Evolutionary conservation across 768 basidiomycete species (phyloP), one percentile per base, ranked within the genome.

Genomic region (Boletus vermiculosoides): DNA sequence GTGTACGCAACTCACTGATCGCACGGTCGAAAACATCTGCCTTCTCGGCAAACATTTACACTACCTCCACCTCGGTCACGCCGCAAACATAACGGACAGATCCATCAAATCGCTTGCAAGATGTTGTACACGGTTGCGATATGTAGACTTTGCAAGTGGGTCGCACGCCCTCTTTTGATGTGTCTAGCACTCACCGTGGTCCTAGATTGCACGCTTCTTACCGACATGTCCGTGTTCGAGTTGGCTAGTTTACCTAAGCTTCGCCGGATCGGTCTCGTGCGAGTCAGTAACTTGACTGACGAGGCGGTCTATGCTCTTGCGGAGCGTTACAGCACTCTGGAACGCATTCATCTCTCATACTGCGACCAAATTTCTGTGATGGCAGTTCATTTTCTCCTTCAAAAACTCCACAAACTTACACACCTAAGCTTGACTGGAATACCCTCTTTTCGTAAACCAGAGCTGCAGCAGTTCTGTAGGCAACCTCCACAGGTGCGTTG

Each of bases 351-450:
- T 73, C 78, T 99, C 48, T 97, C 94, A 3, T 98, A 98, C 69
- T 99, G 97, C 72, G 93, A 97, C 70, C 91, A 95, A 66, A 89
- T 99, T 54, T 86, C 90, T 7, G 91, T 98, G 63, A 82, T 87
- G 76, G 94, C 94, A 18, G 84, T 98, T 48, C 90, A 95, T 66
- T 92, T 88, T 71, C 81, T 99, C 45, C 81, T 99, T 42, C 86
- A 90, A 67, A 87, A 88, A 66, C 80, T 98, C n/a, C 85, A 86
- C 67, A 90, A 91, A 63, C 77, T 99, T 31, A 97, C 93, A 1
- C 97, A 99, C 76, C 80, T 99, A 46, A 96, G 94, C 72, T 74
- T 99, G 59, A 98, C 97, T n/a, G 97, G 95, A n/a, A 90, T 99
- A 33, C 87, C 87, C 10, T 85, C 93, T 7, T 98, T 99, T 77